Evolutionary conservation across 345 rosid species (phyloP), one percentile per base, ranked within the genome.

Genomic region (Sapria himalayana): DNA sequence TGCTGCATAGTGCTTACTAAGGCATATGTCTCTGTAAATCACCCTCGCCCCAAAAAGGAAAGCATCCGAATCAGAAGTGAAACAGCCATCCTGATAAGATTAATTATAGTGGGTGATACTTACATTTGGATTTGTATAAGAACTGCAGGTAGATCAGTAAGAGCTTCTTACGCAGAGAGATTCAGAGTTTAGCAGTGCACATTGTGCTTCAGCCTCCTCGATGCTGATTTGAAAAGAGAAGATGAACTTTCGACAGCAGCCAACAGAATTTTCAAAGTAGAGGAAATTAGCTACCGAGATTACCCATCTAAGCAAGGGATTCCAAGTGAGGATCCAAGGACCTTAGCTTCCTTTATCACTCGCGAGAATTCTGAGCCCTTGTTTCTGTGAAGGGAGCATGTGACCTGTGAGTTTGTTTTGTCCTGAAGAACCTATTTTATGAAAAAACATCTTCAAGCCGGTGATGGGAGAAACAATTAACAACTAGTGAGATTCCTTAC

Each of bases 161-260:
- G 18, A n/a, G 13, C 21, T 8, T 42, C 97, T 79, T 51, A 82
- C 93, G 63, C 98, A 89, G 46, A 76, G 58, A 37, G 85, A 74
- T 62, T 82, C 93, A 10, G 59, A 52, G 71, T 79, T 79, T 48
- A 89, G 32, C 22, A 74, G 58, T 40, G 98, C 95, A 35, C 95
- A 89, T 29, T 89, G 95, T 0, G 95, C 93, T 60, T 89, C 98
- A 52, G 79, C 95, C 57, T 89, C 98, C 66, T 82, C 98, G 35
- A 82, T 54, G 57, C 93, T 79, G 67, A 54, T 25, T 39, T 36
- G 43, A 38, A 41, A 38, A 24, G 5, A 42, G 29, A 46, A 51
- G 31, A 21, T 20, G 22, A 3, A 29, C 13, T 14, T 25, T 17
- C 13, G 19, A 29, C 25, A 34, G n/a, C 27, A n/a, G 25, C 33